Evolutionary conservation across 495 filamentous ascomycete species (phyloP).

Genomic region (Tuber borchii): DNA sequence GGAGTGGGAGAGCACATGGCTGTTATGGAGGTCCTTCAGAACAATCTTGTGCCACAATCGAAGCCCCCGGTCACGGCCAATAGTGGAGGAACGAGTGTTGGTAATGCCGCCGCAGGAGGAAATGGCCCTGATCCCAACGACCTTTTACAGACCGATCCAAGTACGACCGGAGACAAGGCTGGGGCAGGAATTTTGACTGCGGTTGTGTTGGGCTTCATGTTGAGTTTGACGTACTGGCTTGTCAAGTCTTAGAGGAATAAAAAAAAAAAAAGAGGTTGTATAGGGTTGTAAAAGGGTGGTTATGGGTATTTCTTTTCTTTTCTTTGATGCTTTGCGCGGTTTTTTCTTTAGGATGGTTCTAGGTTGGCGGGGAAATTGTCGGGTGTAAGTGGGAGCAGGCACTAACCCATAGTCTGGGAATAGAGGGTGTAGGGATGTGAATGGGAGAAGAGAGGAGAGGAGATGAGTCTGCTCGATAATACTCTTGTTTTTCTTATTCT

Average conservation of each 20-base stretch:
- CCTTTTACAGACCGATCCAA: conserved; percentile 26
- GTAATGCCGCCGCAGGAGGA: conserved; percentile 55
- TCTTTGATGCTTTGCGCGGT: neutral
- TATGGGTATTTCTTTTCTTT: neutral
- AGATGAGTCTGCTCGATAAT: neutral
- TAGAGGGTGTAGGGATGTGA: neutral
- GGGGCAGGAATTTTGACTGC: conserved; percentile 46
- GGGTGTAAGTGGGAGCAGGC: neutral
- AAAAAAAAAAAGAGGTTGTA: conserved; percentile 1
- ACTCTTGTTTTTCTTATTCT: neutral
- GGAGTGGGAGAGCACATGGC: conserved; percentile 56
- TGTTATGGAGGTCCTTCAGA: conserved; percentile 55
- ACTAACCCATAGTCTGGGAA: neutral
- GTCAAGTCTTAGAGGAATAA: conserved; percentile 27
- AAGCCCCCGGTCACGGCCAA: conserved; percentile 51
- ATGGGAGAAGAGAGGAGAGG: neutral
- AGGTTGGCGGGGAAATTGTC: neutral
- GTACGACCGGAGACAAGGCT: conserved; percentile 43
- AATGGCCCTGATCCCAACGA: conserved; percentile 19
- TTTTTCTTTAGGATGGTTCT: neutral
- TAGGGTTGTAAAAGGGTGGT: conserved; percentile 1
- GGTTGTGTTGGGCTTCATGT: conserved; percentile 39
- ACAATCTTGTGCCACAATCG: conserved; percentile 47
- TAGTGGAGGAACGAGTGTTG: conserved; percentile 60
- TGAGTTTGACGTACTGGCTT: conserved; percentile 45